Evolutionary conservation across 2,329 filamentous ascomycete genomes (phyloP), one percentile per base, ranked within the genome.

Genomic region (Fonsecaea erecta): DNA sequence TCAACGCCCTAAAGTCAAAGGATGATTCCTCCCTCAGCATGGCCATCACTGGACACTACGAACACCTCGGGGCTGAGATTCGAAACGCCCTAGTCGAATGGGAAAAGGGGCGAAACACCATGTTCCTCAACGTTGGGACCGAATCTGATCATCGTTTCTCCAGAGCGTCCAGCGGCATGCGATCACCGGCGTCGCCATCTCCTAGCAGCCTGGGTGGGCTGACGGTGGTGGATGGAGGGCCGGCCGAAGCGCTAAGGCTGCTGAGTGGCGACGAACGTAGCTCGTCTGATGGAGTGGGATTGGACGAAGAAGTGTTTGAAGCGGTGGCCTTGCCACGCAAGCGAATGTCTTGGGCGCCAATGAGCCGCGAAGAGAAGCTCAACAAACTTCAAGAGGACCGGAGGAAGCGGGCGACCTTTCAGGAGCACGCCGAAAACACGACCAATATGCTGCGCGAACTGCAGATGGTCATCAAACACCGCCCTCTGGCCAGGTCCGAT

Each of bases 371-470:
- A 73, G 93, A 99, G 78, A 88, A 95, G 51, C 90, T 98, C 72
- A 83, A 84, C 51, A 94, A 90, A 77, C 93, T 97, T 82, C 90
- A 90, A 72, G 93, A 97, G 74, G 94, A 98, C 52, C 86, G 94
- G 63, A 88, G 88, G 60, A 86, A 86, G 68, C 90, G 91, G 74
- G 89, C 90, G 21, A 83, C 87, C 46, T 81, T 88, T 46, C 86
- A 88, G 62, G 91, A 93, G 71, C 90, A 90, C 74, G 82, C 87
- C 52, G 92, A 97, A 68, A 90, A 92, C 11, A 96, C 88, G 68
- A 91, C 88, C 51, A 92, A 90, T 71, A 97, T 99, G 92, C 84
- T 99, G 68, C 88, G 90, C 68, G 95, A 99, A 79, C 83, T 99
- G 64, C 92, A 97, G 80, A 94, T 91, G 68, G 88, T 99, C 66